Conservation (phyloP, 495 filamentous ascomycete genomes). For the Choiromyces venosus region DNA sequence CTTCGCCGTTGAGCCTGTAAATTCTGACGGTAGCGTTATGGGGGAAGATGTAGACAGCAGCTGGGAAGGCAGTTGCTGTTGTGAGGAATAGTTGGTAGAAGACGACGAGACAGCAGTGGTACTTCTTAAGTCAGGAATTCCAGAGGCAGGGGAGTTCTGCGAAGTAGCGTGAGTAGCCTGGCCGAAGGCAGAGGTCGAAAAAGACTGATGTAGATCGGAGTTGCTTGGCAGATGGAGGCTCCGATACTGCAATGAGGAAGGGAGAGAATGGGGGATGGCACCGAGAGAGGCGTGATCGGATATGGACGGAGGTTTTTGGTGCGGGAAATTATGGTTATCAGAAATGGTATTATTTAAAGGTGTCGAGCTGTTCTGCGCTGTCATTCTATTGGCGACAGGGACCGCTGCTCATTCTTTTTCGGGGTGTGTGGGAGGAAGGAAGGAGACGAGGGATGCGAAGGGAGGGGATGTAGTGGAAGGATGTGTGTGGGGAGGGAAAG, state of each 20-base stretch:
- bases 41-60: conserved; percentile 33
- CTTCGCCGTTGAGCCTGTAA: conserved; percentile 39
- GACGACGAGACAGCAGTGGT: conserved; percentile 24
- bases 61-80: conserved; percentile 39
- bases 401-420: conserved; percentile 40
- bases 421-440: conserved; percentile 15
- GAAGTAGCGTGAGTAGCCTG: conserved; percentile 3
- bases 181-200: conserved; percentile 16
- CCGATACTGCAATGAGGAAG: conserved; percentile 23
- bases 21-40: conserved; percentile 40
- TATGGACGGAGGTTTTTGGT: conserved; percentile 35
- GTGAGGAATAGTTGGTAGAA: conserved; percentile 24
- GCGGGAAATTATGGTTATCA: conserved; percentile 40
- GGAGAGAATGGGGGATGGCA: conserved; percentile 5
- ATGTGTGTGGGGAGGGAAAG: conserved; percentile 14
- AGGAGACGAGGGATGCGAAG: conserved; percentile 24
- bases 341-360: conserved; percentile 40
- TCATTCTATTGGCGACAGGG: conserved; percentile 44
- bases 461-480: conserved; percentile 13
- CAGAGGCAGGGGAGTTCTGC: conserved; percentile 3
- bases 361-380: conserved; percentile 41
- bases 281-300: conserved; percentile 29
- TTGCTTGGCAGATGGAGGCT: conserved; percentile 28
- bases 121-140: not conserved
- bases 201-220: conserved; percentile 30